A percentile compares a stretch with the other conserved stretches of the same genome.
Conservation (phyloP, 805 yeast genomes). For the Yarrowia alimentaria region DNA sequence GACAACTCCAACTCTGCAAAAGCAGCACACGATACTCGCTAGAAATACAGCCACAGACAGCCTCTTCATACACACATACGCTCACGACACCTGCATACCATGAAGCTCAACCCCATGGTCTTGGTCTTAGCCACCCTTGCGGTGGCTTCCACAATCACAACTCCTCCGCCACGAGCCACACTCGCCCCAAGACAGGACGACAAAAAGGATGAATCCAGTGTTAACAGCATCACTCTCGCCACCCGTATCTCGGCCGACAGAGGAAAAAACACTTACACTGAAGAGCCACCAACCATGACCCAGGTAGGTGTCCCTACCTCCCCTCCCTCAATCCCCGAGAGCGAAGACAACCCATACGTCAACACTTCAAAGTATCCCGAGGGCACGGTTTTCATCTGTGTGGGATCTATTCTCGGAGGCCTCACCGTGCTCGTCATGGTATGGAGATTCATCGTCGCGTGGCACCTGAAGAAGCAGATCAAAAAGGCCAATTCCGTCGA, state of each 20-base stretch:
- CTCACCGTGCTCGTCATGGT: constrained; percentile 51
- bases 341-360: constrained; percentile 60
- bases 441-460: constrained; percentile 53
- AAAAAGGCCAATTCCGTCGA: constrained; percentile 43
- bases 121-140: constrained; percentile 21
- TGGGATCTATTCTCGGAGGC: constrained; percentile 67
- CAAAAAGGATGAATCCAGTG: not conserved
- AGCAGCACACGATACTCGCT: too few relatives aligned
- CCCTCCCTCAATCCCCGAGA: constrained; percentile 9
- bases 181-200: constrained; percentile 18
- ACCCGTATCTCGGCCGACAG: constrained; percentile 9
- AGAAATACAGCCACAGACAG: not conserved
- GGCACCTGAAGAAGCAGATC: constrained; percentile 51
- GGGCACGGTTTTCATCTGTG: constrained; percentile 82
- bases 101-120: constrained; percentile 25
- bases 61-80: not conserved
- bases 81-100: constrained; percentile 17
- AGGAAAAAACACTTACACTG: constrained; percentile 16
- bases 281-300: constrained; percentile 22
- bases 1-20: too few relatives aligned
- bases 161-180: constrained; percentile 17
- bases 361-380: constrained; percentile 52
- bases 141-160: constrained; percentile 22
- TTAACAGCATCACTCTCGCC: not conserved
- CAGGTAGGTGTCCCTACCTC: constrained; percentile 6